Conservation (phyloP, 306 rosid species). For the Comarum palustre region DNA sequence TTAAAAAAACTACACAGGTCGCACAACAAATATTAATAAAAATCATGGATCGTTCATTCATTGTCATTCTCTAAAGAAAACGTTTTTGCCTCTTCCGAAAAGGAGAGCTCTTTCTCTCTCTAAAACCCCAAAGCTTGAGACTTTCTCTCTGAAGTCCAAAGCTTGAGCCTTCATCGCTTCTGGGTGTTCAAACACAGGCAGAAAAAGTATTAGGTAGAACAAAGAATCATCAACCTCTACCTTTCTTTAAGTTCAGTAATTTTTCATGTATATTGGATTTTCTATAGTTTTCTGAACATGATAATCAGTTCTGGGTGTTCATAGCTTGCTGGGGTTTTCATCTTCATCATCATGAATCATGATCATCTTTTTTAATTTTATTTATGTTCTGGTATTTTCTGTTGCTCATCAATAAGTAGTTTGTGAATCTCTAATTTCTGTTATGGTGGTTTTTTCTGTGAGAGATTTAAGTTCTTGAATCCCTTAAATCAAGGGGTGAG, state of each 20-base stretch:
- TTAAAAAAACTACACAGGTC: no score
- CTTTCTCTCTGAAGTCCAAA: slow-evolving; percentile 14
- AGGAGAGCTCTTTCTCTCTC: slow-evolving; percentile 17
- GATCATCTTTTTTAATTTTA: background rate
- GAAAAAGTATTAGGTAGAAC: slow-evolving; percentile 39
- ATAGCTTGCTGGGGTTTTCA: background rate
- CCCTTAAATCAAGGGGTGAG: slow-evolving; percentile 56
- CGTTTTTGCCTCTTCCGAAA: slow-evolving; percentile 30
- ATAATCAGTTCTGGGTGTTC: background rate
- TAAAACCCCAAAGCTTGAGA: background rate
- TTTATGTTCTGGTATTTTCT: background rate
- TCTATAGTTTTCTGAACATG: background rate
- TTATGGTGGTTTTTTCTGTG: slow-evolving; percentile 20
- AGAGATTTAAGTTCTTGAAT: slow-evolving; percentile 36
- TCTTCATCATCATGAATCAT: background rate
- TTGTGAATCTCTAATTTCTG: slow-evolving; percentile 1
- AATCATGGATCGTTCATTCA: slow-evolving; percentile 44
- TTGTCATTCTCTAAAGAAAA: background rate
- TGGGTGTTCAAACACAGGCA: slow-evolving; percentile 25
- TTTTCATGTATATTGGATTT: background rate
- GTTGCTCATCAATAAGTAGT: background rate
- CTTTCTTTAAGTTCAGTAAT: background rate
- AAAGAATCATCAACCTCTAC: background rate
- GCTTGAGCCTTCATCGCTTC: slow-evolving; percentile 17
- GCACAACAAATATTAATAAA: no score